Base-by-base conservation (phyloP, 257 asterid genomes). In the Lithospermum erythrorhizon region DNA sequence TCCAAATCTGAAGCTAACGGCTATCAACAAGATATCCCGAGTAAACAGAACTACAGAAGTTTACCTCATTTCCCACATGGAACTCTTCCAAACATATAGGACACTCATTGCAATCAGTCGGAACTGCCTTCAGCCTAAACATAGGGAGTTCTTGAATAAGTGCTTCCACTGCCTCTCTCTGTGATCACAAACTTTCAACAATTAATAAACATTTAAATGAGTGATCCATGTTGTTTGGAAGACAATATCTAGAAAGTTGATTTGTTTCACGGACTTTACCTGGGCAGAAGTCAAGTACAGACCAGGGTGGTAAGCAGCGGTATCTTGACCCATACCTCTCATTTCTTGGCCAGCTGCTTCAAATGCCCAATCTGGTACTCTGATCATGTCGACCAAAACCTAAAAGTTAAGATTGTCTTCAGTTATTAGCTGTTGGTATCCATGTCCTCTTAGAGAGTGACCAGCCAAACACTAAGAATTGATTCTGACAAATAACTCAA, bases 91-190 rank as follows among this genome's bases (percentile, higher is more conserved):
- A 72, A 72, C 96, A 90, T 68, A 90, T 90, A 24, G 96, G 98
- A 49, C 98, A 90, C 76, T 90, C 98, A 37, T 89, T 85, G 82
- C 98, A 90, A 72, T 90, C 98, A 13, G 82, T 78, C 37, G 98
- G 98, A 65, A 90, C 98, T 0, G 96, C 94, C 77, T 90, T 90
- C 76, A 90, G 70, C 72, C 78, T 70, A 78, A 90, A 85, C 79
- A 83, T 87, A 3, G 98, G 96, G 59, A 90, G 96, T 75, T 90
- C 95, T 78, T 87, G 98, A 80, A 87, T 85, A 9, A 90, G 88
- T 55, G 96, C 98, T 73, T 87, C 98, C 57, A 90, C 96, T 6
- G 96, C 96, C 77, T 87, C 98, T 69, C 98, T 82, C 96, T 90
- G 82, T 70, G 66, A 64, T 27, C 32, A 20, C 59, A 51, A 27